Base-by-base conservation (phyloP, 768 basidiomycete species). In the Cyathus striatus region DNA sequence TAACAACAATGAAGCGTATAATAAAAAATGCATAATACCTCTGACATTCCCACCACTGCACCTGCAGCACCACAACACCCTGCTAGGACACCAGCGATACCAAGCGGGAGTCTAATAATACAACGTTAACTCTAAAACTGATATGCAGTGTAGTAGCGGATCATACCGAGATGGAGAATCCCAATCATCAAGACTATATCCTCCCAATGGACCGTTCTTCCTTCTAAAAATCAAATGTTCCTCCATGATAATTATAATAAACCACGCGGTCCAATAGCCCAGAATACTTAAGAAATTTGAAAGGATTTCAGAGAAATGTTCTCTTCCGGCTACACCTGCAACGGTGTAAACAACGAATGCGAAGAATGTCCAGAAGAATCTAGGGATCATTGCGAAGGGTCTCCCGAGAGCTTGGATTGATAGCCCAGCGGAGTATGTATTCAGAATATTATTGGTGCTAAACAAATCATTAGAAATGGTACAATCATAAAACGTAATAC, bases 401-500 rank as follows among this genome's bases (percentile, higher is more conserved):
- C 38, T 20, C 24, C 38, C 38, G 20, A 40, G 38, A 12, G 38
- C 10, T 23, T 40, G 38, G 10, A 40, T 40, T 9, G 38, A 40
- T 10, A 40, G 38, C 9, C 38, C 38, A 40, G 38, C 38, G 24
- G 38, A 40, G 38, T 40, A 40, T 14, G 38, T 40, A 18, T 40
- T 40, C 14, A 40, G 9, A 13, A 40, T 4, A 40, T 40, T 40
- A 23, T 40, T 40, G 21, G 38, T 23, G 3, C 38, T 40, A 14
- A 14, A 13, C 14, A 14, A 26, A 24, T 7, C 18, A 24, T 22
- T 9, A 40, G 17, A 3, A n/a, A n/a, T 13, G 21, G 35, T n/a
- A n/a, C 27, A 30, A n/a, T 18, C 17, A 37, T 2, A 14, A 20
- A 26, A 26, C 13, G 20, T 40, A 9, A 13, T 7, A 37, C 9